Percentiles rank a stretch among this genome's conserved stretches.
Conservation (phyloP, 2,329 filamentous ascomycete species). For the Conoideocrella luteorostrata region DNA sequence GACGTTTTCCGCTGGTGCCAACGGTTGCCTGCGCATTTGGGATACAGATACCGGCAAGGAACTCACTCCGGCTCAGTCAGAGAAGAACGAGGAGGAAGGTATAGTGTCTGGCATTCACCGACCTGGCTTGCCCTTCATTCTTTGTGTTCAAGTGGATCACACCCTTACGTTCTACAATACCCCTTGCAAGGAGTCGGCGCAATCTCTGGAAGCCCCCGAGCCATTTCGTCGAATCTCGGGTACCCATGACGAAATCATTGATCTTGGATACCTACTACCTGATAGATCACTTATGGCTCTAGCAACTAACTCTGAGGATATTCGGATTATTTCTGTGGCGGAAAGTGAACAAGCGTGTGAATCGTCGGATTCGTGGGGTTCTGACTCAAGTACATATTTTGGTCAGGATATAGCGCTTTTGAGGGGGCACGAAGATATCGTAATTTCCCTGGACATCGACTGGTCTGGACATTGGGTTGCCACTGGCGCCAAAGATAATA, state of each 20-base stretch:
- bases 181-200: constrained; percentile 32
- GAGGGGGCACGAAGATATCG: constrained; percentile 89
- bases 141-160: constrained; percentile 85
- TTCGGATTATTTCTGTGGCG: constrained; percentile 73
- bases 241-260: constrained; percentile 96
- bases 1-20: constrained; percentile 79
- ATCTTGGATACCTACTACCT: constrained; percentile 77
- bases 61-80: constrained; percentile 65
- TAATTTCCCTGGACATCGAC: constrained; percentile 89
- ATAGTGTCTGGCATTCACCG: constrained; percentile 69
- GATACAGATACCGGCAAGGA: constrained; percentile 70
- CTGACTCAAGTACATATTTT: constrained; percentile 56
- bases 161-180: constrained; percentile 68
- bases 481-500: constrained; percentile 95
- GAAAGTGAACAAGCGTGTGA: constrained; percentile 23
- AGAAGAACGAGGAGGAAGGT: constrained; percentile 53
- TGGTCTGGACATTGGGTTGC: constrained; percentile 97
- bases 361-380: constrained; percentile 13
- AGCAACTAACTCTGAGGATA: constrained; percentile 90
- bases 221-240: constrained; percentile 79
- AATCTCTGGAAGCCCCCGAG: constrained; percentile 32
- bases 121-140: constrained; percentile 58
- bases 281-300: constrained; percentile 79
- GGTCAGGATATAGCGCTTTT: constrained; percentile 82
- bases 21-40: constrained; percentile 80